Evolutionary conservation across 1,139 yeast species (phyloP), one percentile per base, ranked within the genome.

Genomic region (Candida freyschussii): DNA sequence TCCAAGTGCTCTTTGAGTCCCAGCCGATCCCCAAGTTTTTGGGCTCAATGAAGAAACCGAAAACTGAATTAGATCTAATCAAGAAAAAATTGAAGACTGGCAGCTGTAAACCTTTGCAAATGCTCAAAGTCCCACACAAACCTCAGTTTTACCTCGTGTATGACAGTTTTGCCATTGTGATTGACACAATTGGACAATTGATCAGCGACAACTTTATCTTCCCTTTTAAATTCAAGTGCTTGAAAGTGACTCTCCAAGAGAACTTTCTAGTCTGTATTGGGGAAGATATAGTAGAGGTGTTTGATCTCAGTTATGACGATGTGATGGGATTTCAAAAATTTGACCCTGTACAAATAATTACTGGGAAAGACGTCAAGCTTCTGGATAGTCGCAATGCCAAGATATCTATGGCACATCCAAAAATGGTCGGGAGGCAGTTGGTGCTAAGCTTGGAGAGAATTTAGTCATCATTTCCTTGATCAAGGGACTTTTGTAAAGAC

Each of bases 321-420:
- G 62, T 61, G 20, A 65, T 43, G 2, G 52, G 53, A 1, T 47
- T 61, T 24, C 41, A 50, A 15, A 50, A 45, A 15, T 37, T 53
- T 26, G 66, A 67, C 27, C 70, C 86, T 17, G 69, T 76, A 26
- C 95, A 86, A 55, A 82, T 84, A 7, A 66, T 85, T 24, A 70
- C 78, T 7, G 94, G 95, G 11, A 81, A 79, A 50, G 78, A 76
- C 37, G 67, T 80, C 21, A 59, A 58, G 21, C 52, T 76, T 44
- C 47, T 78, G 15, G 70, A 65, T 30, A 64, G 63, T 23, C 55
- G 55, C 9, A 63, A 60, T 17, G 70, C 70, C 6, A 63, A 68
- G 27, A 59, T 82, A 20, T 59, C 69, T 3, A 64, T 83, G 66
- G 86, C 89, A 11, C 87, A 85, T 52, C 95, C 95, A 0, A 60